Evolutionary conservation across 306 rosid genomes (phyloP).

Genomic region (Quercus parvula): DNA sequence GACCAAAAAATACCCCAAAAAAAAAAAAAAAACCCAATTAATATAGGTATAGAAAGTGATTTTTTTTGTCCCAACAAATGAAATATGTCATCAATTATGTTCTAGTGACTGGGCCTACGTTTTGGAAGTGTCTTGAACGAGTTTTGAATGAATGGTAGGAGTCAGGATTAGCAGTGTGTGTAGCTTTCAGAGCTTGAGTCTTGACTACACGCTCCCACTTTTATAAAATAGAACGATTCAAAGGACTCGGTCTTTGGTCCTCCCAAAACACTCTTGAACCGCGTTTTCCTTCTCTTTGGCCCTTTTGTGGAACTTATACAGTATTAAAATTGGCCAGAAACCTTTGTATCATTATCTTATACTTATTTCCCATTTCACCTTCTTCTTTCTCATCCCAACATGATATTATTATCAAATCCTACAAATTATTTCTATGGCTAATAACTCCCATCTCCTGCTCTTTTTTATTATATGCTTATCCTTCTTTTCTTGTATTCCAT

Average conservation of each 20-base stretch:
- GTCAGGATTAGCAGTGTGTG: neutral
- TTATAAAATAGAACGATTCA: neutral
- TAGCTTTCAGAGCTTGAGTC: neutral
- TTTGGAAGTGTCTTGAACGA: neutral
- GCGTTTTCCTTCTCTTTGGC: conserved; percentile 14
- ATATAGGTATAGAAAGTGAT: too few relatives aligned
- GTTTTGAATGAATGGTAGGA: neutral
- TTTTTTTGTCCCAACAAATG: too few relatives aligned
- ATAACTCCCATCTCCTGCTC: neutral
- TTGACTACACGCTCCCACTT: neutral
- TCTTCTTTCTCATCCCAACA: conserved; percentile 21
- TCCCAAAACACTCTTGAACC: conserved; percentile 16
- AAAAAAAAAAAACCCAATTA: too few relatives aligned
- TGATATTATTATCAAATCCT: conserved; percentile 37
- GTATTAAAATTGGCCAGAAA: conserved; percentile 12
- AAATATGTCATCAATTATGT: too few relatives aligned
- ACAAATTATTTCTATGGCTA: conserved; percentile 44
- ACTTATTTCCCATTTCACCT: neutral
- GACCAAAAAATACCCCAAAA: too few relatives aligned
- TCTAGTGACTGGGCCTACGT: neutral
- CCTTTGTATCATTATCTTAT: neutral
- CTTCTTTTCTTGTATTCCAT: conserved; percentile 24
- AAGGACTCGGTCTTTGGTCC: conserved; percentile 45
- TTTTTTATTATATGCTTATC: conserved; percentile 2
- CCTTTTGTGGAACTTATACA: neutral